Evolutionary conservation across 169 alveolate genomes (phyloP).

Genomic region (Eimeria tenella): DNA sequence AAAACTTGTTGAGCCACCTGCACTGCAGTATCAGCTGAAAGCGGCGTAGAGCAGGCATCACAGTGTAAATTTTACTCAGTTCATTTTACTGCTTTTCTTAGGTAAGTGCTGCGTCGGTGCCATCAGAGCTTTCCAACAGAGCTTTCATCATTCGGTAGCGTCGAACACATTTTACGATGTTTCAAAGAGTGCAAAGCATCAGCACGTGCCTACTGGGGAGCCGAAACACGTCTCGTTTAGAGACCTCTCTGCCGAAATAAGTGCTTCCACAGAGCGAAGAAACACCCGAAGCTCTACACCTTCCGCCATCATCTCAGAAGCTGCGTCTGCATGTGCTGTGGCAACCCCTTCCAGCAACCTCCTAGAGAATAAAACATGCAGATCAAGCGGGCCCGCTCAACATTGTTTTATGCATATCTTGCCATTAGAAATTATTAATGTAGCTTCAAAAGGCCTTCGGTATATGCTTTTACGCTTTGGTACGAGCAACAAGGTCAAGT

Average conservation of each 20-base stretch:
- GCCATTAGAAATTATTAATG: too few relatives aligned
- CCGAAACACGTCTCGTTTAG: constrained; percentile 66
- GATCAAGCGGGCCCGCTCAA: too few relatives aligned
- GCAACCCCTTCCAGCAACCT: constrained; percentile 69
- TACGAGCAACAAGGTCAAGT: too few relatives aligned
- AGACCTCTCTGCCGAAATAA: constrained; percentile 53
- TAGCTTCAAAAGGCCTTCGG: too few relatives aligned
- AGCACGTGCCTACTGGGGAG: constrained; percentile 61
- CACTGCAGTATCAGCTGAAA: constrained; percentile 64
- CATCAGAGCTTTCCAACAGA: not conserved
- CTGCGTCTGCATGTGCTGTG: constrained; percentile 30
- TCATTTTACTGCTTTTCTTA: too few relatives aligned
- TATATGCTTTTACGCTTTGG: too few relatives aligned
- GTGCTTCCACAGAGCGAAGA: constrained; percentile 69
- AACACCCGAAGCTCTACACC: constrained; percentile 52
- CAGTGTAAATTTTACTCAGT: not conserved
- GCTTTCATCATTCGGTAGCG: not conserved
- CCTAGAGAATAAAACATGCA: not conserved
- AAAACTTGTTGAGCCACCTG: constrained; percentile 69
- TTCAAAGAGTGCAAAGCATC: not conserved
- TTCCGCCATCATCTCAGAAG: constrained; percentile 36
- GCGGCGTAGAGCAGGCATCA: constrained; percentile 1
- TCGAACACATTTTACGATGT: not conserved
- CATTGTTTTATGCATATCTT: too few relatives aligned
- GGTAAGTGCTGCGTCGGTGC: not conserved